Evolutionary conservation across 1,139 yeast genomes (phyloP), one percentile per base, ranked within the genome.

Genomic region (Candida mesenterica): DNA sequence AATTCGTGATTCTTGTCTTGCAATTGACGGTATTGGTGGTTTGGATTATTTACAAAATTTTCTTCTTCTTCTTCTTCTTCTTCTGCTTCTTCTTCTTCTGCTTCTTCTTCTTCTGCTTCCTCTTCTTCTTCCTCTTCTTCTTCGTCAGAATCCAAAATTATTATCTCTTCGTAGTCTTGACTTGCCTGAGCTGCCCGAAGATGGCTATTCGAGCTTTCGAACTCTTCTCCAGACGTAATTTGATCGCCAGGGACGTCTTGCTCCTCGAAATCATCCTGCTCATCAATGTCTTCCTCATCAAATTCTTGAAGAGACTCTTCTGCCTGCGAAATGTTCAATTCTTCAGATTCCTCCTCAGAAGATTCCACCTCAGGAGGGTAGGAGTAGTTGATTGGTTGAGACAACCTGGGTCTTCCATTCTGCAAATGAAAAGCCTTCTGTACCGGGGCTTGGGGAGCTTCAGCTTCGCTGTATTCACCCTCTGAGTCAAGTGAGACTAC

Each of bases 341-440:
- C 31, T 10, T 38, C 34, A 3, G 27, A 31, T 7, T 32, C 24
- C 20, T 33, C 33, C 9, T 32, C 43, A n/a, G 30, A 27, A 2
- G 30, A 37, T 13, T 33, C 32, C 9, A 30, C 31, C 6, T 25
- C 24, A 15, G 10, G 15, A 10, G 15, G 27, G n/a, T 23, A 16
- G 18, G 27, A 31, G 20, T 20, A 32, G 5, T 24, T 39, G 15
- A 20, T 13, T 10, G 34, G 34, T 27, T 27, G 32, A 9, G 39
- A 30, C 10, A 39, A 31, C 30, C 45, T 34, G 2, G 45, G 43
- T 16, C 45, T 36, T 3, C 45, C 43, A 23, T 41, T 33, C n/a
- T 38, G 43, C 4, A 41, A 15, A 8, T 30, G 35, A 14, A 24
- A 31, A 6, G 9, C 23, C 7, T 7, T 7, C 10, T 19, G 23